Percentiles rank a stretch among this genome's conserved stretches.
These are phyloP conservation scores for Fusarium sp. DNA, from an alignment of 2,329 filamentous ascomycete species.

Conservation along the genomic window DNA sequence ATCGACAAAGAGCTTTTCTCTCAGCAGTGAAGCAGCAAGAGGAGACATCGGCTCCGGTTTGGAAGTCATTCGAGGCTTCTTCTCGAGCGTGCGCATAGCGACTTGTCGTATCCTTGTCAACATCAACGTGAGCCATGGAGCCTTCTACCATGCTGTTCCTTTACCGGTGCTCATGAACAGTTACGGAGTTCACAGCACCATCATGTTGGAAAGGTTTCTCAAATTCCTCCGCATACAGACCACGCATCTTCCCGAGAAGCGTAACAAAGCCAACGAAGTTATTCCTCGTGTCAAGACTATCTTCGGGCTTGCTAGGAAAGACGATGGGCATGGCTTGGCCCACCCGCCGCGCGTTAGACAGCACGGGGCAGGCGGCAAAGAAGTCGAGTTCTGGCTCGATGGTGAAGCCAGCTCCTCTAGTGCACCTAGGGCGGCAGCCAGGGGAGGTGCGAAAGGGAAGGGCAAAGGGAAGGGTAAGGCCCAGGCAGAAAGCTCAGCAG, in stretches of 20 bases:
- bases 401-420: not conserved
- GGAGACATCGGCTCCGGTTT: no score
- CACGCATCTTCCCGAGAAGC: constrained; percentile 56
- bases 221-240: constrained; percentile 11
- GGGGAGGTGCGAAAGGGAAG: not conserved
- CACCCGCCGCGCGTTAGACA: constrained; percentile 48
- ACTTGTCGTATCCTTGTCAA: no score
- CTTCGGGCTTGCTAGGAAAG: constrained; percentile 53
- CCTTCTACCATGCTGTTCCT: no score
- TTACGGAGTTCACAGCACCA: no score
- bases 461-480: not conserved
- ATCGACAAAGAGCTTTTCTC: no score
- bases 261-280: constrained; percentile 51
- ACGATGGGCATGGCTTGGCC: constrained; percentile 51
- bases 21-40: constrained; percentile 50
- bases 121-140: no score
- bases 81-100: no score
- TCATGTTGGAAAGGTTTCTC: no score
- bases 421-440: not conserved
- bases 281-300: constrained; percentile 59
- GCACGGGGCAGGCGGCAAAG: constrained; percentile 63
- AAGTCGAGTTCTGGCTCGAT: constrained; percentile 67
- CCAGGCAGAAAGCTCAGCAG: not conserved
- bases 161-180: no score
- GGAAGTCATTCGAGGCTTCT: no score